Evolutionary conservation across 163 green algal species (phyloP).

Genomic region (Prototheca cutis): DNA sequence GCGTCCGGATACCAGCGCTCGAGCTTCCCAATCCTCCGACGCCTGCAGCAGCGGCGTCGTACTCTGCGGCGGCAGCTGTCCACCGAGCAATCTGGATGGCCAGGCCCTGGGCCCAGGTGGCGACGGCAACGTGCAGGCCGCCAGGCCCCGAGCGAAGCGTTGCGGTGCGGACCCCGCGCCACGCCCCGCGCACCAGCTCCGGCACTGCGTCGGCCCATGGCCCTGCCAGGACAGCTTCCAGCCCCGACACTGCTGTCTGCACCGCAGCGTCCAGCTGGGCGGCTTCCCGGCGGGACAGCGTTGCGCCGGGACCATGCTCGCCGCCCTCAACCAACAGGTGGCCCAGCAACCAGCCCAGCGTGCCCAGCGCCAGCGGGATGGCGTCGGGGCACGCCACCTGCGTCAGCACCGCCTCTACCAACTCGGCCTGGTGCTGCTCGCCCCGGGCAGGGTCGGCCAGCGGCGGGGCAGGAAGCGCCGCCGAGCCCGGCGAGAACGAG

Average conservation of each 20-base stretch:
- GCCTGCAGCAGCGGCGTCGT: no score
- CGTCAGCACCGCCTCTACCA: slow-evolving; percentile 38
- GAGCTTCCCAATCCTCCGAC: no score
- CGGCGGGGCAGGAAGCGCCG: neutral
- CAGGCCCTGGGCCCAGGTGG: slow-evolving; percentile 29
- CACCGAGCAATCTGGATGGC: neutral
- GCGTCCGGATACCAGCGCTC: no score
- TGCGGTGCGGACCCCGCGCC: slow-evolving; percentile 23
- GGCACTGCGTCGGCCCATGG: slow-evolving; percentile 58
- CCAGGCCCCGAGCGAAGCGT: slow-evolving; percentile 13
- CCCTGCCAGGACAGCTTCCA: slow-evolving; percentile 19
- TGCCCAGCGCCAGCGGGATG: slow-evolving; percentile 41
- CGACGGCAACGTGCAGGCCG: slow-evolving; percentile 28
- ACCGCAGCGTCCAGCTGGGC: slow-evolving; percentile 19
- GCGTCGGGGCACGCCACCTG: slow-evolving; percentile 38
- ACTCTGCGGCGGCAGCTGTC: neutral
- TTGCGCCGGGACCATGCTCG: neutral
- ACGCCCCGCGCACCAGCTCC: slow-evolving; percentile 43
- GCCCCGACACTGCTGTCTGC: slow-evolving; percentile 7
- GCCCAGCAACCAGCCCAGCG: slow-evolving; percentile 48
- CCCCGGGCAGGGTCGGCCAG: neutral
- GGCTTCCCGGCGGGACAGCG: neutral
- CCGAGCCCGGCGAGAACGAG: neutral
- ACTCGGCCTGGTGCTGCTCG: slow-evolving; percentile 17
- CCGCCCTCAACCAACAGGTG: slow-evolving; percentile 42